Conservation (phyloP, 352 stramenopile species). For the Globisporangium echinulatum region DNA sequence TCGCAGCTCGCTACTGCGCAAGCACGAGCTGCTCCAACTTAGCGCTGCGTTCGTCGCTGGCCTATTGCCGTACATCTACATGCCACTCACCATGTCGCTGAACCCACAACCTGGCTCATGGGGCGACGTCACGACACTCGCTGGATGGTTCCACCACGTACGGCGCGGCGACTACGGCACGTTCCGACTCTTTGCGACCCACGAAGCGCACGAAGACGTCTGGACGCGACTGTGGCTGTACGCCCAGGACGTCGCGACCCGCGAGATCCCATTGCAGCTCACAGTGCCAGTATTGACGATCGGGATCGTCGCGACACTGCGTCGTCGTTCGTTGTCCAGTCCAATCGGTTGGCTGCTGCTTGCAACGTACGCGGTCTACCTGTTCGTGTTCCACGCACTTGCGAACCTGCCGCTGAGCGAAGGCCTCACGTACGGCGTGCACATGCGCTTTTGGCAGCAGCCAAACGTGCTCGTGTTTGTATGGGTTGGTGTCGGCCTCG, state of each 20-base stretch:
- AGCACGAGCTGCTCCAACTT: constrained; percentile 31
- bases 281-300: constrained; percentile 27
- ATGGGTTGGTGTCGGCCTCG: constrained; percentile 64
- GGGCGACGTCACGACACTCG: constrained; percentile 84
- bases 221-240: constrained; percentile 69
- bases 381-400: constrained; percentile 92
- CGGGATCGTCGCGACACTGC: constrained; percentile 23
- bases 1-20: constrained; percentile 20
- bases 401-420: constrained; percentile 92
- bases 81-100: constrained; percentile 64
- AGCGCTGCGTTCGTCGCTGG: constrained; percentile 63
- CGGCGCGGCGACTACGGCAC: constrained; percentile 91
- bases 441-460: constrained; percentile 94
- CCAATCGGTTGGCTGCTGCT: constrained; percentile 28
- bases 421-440: constrained; percentile 89
- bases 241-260: constrained; percentile 47
- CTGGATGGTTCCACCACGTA: constrained; percentile 90
- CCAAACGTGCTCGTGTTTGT: constrained; percentile 90
- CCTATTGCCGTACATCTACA: constrained; percentile 65
- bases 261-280: constrained; percentile 47
- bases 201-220: constrained; percentile 53
- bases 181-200: constrained; percentile 88
- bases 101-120: constrained; percentile 87
- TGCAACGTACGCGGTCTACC: constrained; percentile 81
- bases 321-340: neutral